These are phyloP conservation scores for Sungouiella blattae DNA, from an alignment of 805 yeast genomes.

Conservation along the genomic window DNA sequence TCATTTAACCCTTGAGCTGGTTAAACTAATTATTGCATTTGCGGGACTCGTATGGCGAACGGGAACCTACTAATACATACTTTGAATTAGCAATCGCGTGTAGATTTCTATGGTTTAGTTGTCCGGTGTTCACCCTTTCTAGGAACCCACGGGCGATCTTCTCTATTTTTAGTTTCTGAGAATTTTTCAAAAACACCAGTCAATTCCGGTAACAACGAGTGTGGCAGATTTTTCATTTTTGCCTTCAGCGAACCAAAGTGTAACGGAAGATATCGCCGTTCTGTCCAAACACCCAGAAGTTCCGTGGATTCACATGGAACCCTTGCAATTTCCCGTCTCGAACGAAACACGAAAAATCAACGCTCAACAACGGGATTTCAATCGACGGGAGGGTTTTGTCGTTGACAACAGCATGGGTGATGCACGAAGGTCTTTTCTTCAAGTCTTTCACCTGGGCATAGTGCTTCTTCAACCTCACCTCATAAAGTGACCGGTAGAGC, in stretches of 20 bases:
- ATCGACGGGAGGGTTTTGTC: slow-evolving; percentile 39
- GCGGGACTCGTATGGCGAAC: too few relatives aligned
- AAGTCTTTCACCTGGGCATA: slow-evolving; percentile 19
- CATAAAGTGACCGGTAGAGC: slow-evolving; percentile 33
- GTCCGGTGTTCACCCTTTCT: too few relatives aligned
- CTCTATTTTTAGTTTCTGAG: too few relatives aligned
- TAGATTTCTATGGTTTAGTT: too few relatives aligned
- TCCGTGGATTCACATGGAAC: slow-evolving; percentile 23
- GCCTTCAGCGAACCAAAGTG: slow-evolving; percentile 1
- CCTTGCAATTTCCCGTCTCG: slow-evolving; percentile 36
- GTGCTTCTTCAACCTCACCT: slow-evolving; percentile 32
- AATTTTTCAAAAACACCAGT: too few relatives aligned
- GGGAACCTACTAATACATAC: too few relatives aligned
- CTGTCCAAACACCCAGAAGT: slow-evolving; percentile 38
- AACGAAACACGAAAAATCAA: slow-evolving; percentile 31
- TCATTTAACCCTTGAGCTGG: neutral
- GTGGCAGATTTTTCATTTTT: too few relatives aligned
- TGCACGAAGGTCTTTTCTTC: slow-evolving; percentile 14
- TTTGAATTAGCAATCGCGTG: too few relatives aligned
- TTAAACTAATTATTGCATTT: too few relatives aligned
- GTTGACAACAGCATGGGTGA: slow-evolving; percentile 35
- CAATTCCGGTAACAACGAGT: too few relatives aligned
- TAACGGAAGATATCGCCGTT: slow-evolving; percentile 40
- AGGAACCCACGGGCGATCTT: too few relatives aligned
- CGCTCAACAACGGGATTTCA: slow-evolving; percentile 29